phyloP scores from a whole-genome alignment of 768 basidiomycete species.

The Tylopilus rubrobrunneus region DNA sequence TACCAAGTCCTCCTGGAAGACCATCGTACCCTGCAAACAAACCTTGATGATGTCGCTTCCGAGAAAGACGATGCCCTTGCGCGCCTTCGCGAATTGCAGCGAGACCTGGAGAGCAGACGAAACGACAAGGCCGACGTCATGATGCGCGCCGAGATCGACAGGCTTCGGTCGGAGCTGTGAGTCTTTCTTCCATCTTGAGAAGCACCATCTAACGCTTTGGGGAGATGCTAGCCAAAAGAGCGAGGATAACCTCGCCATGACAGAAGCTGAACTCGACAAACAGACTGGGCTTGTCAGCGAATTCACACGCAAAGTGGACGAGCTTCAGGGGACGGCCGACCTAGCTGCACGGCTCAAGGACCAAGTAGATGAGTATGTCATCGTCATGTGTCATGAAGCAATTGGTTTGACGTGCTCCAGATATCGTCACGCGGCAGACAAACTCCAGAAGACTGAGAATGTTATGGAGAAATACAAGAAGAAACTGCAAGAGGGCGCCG shows the following conservation, averaged over 20 bases:
- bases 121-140: constrained; percentile 74
- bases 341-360: constrained; percentile 82
- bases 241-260: constrained; percentile 82
- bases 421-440: constrained; percentile 89
- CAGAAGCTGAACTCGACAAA: constrained; percentile 82
- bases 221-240: constrained; percentile 74
- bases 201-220: constrained; percentile 24
- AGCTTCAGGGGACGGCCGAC: constrained; percentile 73
- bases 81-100: constrained; percentile 56
- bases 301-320: constrained; percentile 74
- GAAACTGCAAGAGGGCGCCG: constrained; percentile 93
- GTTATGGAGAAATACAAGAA: constrained; percentile 99
- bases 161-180: constrained; percentile 80
- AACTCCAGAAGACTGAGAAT: constrained; percentile 90
- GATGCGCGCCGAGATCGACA: constrained; percentile 77
- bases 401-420: constrained; percentile 35
- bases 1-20: constrained; percentile 76
- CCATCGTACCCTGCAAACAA: constrained; percentile 69
- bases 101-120: constrained; percentile 56
- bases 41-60: constrained; percentile 67
- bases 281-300: constrained; percentile 66
- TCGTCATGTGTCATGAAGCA: neutral
- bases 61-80: constrained; percentile 76
- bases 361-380: constrained; percentile 81
- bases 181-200: constrained; percentile 29